Percentiles rank a stretch among this genome's conserved stretches.
Evolutionary conservation across 2,329 filamentous ascomycete genomes (phyloP).

Genomic region (Alternaria viburni): DNA sequence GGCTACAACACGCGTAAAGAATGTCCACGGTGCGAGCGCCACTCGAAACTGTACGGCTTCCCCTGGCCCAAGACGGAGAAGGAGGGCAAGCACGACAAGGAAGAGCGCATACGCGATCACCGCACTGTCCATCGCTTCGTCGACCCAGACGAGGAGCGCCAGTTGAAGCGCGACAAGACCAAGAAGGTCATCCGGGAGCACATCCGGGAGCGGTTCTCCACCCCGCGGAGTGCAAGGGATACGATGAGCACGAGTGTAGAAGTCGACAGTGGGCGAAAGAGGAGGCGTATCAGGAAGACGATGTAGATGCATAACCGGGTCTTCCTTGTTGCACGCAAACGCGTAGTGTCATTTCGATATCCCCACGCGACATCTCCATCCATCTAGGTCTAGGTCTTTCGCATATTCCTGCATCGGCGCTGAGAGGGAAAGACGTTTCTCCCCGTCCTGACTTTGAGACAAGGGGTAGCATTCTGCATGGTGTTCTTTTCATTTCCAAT

Average conservation of each 20-base stretch:
- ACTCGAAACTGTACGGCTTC: slow-evolving; percentile 94
- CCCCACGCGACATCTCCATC: background rate
- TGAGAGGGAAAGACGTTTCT: background rate
- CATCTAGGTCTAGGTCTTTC: background rate
- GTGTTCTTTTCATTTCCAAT: background rate
- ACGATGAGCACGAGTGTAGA: slow-evolving; percentile 34
- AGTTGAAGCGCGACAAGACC: slow-evolving; percentile 38
- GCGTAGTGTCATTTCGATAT: background rate
- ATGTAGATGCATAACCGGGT: slow-evolving; percentile 27
- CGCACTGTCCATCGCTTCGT: slow-evolving; percentile 87
- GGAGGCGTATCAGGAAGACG: slow-evolving; percentile 35
- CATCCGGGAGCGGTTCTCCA: slow-evolving; percentile 35
- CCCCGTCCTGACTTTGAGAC: background rate
- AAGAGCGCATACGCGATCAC: slow-evolving; percentile 77
- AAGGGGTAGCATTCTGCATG: background rate
- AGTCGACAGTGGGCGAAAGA: slow-evolving; percentile 28
- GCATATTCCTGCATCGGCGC: background rate
- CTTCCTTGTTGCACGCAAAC: background rate
- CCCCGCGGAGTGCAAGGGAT: slow-evolving; percentile 34
- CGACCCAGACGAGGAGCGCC: slow-evolving; percentile 67
- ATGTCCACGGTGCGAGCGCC: slow-evolving; percentile 91
- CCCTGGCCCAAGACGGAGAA: slow-evolving; percentile 95
- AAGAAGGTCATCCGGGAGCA: slow-evolving; percentile 31
- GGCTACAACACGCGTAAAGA: slow-evolving; percentile 83
- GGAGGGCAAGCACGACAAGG: slow-evolving; percentile 73